Conservation (phyloP, 148 eudicot genomes). For the Vaccinium myrtillus region DNA sequence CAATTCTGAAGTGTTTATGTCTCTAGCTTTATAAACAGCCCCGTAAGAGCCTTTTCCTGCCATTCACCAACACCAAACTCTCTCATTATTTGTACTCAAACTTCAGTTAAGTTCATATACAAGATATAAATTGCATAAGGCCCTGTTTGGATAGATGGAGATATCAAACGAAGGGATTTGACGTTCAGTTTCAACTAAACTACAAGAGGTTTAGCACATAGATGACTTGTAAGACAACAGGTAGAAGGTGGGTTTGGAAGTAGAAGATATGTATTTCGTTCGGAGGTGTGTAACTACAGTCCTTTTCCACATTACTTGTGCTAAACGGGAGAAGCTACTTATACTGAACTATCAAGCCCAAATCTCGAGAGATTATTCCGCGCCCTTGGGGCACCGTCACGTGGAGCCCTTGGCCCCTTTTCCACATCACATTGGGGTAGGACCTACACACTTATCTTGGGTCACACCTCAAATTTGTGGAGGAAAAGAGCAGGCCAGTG, state of each 20-base stretch:
- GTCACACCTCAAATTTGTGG: no score
- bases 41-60: slow-evolving; percentile 99
- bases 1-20: slow-evolving; percentile 77
- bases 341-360: neutral
- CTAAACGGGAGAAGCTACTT: neutral
- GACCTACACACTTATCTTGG: no score
- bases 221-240: neutral
- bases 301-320: neutral
- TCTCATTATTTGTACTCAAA: neutral
- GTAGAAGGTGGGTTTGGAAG: neutral
- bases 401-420: no score
- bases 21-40: slow-evolving; percentile 96
- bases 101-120: neutral
- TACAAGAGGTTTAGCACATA: neutral
- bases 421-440: no score
- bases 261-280: neutral
- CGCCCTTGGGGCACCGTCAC: no score
- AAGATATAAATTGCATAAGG: neutral
- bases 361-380: no score
- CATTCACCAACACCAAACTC: slow-evolving; percentile 27
- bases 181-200: neutral
- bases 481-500: no score
- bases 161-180: neutral
- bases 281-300: neutral
- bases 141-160: neutral